Evolutionary conservation across 2,329 filamentous ascomycete species (phyloP).

Genomic region (Mycogone perniciosa): DNA sequence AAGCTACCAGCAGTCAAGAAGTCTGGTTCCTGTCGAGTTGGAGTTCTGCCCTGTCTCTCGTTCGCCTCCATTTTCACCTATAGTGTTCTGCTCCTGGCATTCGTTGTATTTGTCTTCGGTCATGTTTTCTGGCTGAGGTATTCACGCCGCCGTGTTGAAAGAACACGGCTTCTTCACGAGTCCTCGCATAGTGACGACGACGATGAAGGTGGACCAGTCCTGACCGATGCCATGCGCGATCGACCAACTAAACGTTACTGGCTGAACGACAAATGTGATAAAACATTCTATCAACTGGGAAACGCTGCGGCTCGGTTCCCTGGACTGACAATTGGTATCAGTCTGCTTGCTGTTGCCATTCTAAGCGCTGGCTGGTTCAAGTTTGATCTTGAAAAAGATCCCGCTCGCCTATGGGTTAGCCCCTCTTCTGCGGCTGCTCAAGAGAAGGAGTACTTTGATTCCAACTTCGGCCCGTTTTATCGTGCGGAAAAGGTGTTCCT

Average conservation of each 20-base stretch:
- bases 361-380: conserved; percentile 82
- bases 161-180: conserved; percentile 82
- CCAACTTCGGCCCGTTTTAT: conserved; percentile 92
- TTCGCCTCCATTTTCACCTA: conserved; percentile 90
- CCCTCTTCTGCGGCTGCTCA: conserved; percentile 83
- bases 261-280: conserved; percentile 77
- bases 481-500: conserved; percentile 89
- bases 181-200: conserved; percentile 82
- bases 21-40: conserved; percentile 70
- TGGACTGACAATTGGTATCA: conserved; percentile 69
- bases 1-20: conserved; percentile 70
- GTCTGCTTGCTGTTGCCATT: conserved; percentile 67
- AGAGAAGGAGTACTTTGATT: conserved; percentile 91
- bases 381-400: conserved; percentile 86
- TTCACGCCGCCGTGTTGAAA: conserved; percentile 67
- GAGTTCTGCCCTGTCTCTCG: conserved; percentile 83
- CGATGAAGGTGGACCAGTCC: conserved; percentile 75
- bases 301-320: conserved; percentile 78
- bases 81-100: conserved; percentile 61
- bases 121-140: conserved; percentile 72
- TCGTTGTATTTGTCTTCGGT: conserved; percentile 61
- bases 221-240: conserved; percentile 70
- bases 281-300: conserved; percentile 72
- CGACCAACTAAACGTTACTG: conserved; percentile 72
- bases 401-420: conserved; percentile 93